These are phyloP conservation scores for Apiotrichum siamense DNA, from an alignment of 1,284 basidiomycete species.

Conservation along the genomic window DNA sequence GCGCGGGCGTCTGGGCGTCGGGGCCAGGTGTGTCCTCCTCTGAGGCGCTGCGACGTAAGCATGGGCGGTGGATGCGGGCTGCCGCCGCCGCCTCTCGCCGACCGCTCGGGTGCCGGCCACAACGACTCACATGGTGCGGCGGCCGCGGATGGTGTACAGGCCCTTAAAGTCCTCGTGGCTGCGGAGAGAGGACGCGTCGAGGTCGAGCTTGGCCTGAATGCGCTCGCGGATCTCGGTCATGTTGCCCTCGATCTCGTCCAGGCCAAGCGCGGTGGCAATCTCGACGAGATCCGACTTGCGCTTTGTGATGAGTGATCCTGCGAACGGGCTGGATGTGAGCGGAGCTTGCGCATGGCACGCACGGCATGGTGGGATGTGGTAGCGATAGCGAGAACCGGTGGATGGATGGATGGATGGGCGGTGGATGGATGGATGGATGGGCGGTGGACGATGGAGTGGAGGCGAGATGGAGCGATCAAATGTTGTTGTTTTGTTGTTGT, in stretches of 20 bases:
- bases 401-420: neutral
- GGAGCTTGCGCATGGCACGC: conserved; percentile 11
- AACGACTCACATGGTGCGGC: neutral
- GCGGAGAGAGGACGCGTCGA: conserved; percentile 22
- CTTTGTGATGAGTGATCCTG: conserved; percentile 34
- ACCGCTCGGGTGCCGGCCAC: no score
- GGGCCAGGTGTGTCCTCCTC: conserved; percentile 18
- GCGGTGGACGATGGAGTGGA: neutral
- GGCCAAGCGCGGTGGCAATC: conserved; percentile 35
- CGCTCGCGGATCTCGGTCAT: conserved; percentile 26
- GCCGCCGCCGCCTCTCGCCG: no score
- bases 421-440: conserved; percentile 2
- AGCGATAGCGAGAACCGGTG: neutral
- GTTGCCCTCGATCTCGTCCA: conserved; percentile 20
- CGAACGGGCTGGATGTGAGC: conserved; percentile 19
- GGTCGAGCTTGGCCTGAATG: conserved; percentile 36
- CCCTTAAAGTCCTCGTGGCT: conserved; percentile 35
- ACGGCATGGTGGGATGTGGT: conserved; percentile 12
- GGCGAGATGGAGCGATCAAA: neutral
- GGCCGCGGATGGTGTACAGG: conserved; percentile 22
- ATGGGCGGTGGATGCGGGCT: no score
- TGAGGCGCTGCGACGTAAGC: neutral
- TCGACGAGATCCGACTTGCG: conserved; percentile 40
- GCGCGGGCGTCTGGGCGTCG: conserved; percentile 22
- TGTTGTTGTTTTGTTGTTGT: neutral